A percentile compares a stretch with the other conserved stretches of the same genome.
These are phyloP conservation scores for Rhododendron ferrugineum DNA, from an alignment of 148 eudicot species.

Conservation along the genomic window DNA sequence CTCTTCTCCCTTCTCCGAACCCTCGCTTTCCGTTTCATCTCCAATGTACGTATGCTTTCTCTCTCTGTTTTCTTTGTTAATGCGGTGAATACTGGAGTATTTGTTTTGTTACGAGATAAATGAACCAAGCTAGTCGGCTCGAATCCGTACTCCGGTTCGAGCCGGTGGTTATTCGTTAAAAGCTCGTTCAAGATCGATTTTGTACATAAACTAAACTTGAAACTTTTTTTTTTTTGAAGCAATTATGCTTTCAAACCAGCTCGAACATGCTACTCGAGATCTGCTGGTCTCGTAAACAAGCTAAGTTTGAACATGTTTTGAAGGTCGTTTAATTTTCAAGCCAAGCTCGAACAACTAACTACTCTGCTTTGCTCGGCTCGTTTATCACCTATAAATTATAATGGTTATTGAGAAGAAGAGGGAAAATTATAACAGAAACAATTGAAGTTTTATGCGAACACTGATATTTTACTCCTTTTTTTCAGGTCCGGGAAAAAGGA, in stretches of 20 bases:
- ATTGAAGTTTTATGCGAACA: background rate
- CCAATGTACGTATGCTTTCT: conserved; percentile 6
- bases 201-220: background rate
- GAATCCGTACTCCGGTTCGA: background rate
- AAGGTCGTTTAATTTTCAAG: background rate
- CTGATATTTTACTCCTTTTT: background rate
- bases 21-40: conserved; percentile 26
- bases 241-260: background rate
- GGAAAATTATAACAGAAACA: background rate
- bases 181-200: background rate
- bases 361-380: background rate
- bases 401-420: background rate
- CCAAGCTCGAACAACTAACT: background rate
- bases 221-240: background rate
- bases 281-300: too few relatives aligned
- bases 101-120: too few relatives aligned
- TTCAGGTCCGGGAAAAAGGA: conserved; percentile 27
- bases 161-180: background rate
- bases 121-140: background rate
- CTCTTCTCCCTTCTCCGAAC: conserved; percentile 47
- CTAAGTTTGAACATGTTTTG: background rate
- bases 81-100: background rate
- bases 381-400: background rate
- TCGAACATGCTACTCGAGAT: background rate
- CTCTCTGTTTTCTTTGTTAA: background rate